These are phyloP conservation scores for Carpinus fangiana DNA, from an alignment of 306 rosid species.

Conservation along the genomic window DNA sequence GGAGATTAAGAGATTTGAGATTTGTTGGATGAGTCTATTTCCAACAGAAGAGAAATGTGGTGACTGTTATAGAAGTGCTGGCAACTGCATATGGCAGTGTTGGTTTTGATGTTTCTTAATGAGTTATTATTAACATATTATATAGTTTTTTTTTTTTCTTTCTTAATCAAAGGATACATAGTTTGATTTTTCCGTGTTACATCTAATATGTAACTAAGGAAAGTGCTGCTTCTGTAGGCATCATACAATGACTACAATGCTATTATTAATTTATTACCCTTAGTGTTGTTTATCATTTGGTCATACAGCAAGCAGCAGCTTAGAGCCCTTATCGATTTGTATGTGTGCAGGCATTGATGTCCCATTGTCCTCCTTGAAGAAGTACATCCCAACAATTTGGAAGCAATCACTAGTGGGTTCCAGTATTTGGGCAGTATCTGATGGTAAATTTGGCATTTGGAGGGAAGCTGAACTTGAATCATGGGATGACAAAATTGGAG, in stretches of 20 bases:
- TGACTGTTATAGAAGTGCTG: background rate
- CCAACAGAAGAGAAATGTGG: background rate
- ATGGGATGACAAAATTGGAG: conserved; percentile 66
- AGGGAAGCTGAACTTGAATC: conserved; percentile 90
- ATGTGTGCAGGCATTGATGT: conserved; percentile 69
- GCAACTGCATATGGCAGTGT: background rate
- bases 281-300: background rate
- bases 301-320: conserved; percentile 6
- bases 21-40: background rate
- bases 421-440: conserved; percentile 72
- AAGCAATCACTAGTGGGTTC: conserved; percentile 72
- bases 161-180: background rate
- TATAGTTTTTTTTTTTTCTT: background rate
- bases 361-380: conserved; percentile 65
- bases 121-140: background rate
- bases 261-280: no score
- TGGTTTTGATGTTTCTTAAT: background rate
- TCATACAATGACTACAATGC: background rate
- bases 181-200: background rate
- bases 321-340: conserved; percentile 13
- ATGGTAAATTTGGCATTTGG: conserved; percentile 65
- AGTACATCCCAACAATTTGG: conserved; percentile 72
- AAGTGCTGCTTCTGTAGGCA: background rate
- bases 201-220: background rate
- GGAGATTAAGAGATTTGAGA: background rate